Evolutionary conservation across 1,139 yeast genomes (phyloP), one percentile per base, ranked within the genome.

Genomic region (Pichia inconspicua): DNA sequence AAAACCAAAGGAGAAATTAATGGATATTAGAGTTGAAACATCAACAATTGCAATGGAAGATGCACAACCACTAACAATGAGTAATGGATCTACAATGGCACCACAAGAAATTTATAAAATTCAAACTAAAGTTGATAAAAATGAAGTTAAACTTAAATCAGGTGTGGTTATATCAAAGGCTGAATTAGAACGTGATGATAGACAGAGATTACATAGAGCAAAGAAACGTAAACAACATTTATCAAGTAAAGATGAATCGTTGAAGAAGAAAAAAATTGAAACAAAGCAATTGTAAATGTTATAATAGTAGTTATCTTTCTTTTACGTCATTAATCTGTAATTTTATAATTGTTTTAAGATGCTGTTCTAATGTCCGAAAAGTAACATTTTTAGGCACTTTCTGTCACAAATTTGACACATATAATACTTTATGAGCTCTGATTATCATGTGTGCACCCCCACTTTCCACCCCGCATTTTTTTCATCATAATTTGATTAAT

Each of bases 51-150:
- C 83, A 7, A 87, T 90, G 96, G 98, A 92, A 68, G 98, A 92
- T 62, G 94, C 97, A 1, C 97, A 90, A 67, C 98, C 98, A 43
- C 73, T 87, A 48, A 82, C 90, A 41, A 75, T 86, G 68, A 78
- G 94, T 2, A 70, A 78, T 34, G 87, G 82, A 28, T 71, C 83
- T n/a, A 77, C 85, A 46, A 73, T 92, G 59, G 98, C 98, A 2
- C 98, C 98, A 40, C 98, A 92, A 68, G 98, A 92, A 68, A 74
- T 92, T n/a, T 92, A 84, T 67, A 78, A 74, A 61, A 73, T 83
- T 25, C 76, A 73, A 45, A 72, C 74, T 36, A 66, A 71, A 32
- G 66, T 69, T 17, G 71, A 72, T 48, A 71, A 73, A 14, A 70
- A 77, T 48, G 95, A 88, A 63, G 84, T 88, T 25, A 73, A 79